Evolutionary conservation across 495 filamentous ascomycete species (phyloP).

Genomic region (Ascobolus immersus): DNA sequence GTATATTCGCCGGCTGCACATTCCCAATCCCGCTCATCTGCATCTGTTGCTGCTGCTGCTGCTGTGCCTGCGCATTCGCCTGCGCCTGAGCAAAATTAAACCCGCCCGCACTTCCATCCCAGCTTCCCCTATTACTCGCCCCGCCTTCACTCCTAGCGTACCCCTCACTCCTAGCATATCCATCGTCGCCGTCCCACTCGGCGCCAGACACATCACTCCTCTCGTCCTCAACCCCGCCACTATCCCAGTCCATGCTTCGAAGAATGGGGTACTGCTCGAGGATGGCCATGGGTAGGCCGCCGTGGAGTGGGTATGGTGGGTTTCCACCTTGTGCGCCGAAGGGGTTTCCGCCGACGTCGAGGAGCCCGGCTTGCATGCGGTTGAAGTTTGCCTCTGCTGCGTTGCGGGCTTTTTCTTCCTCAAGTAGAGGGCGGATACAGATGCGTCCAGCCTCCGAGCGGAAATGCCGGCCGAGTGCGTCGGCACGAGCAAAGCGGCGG

Average conservation of each 20-base stretch:
- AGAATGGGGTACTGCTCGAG: slow-evolving; percentile 79
- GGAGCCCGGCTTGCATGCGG: slow-evolving; percentile 41
- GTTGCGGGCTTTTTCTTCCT: slow-evolving; percentile 65
- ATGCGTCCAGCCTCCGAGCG: slow-evolving; percentile 81
- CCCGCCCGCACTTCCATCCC: too few relatives aligned
- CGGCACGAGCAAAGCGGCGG: slow-evolving; percentile 77
- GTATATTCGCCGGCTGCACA: too few relatives aligned
- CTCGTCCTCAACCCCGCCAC: too few relatives aligned
- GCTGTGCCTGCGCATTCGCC: too few relatives aligned
- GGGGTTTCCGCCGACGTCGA: slow-evolving; percentile 26
- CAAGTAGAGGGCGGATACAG: slow-evolving; percentile 84
- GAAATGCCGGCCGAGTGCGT: slow-evolving; percentile 92
- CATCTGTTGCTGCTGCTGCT: too few relatives aligned
- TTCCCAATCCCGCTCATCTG: too few relatives aligned
- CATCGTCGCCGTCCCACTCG: slow-evolving; percentile 22
- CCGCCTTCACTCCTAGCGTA: too few relatives aligned
- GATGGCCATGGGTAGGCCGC: slow-evolving; percentile 49
- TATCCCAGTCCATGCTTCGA: slow-evolving; percentile 52
- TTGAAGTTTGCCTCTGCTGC: slow-evolving; percentile 11
- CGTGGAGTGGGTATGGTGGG: slow-evolving; percentile 20
- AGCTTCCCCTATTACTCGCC: too few relatives aligned
- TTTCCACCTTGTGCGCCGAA: slow-evolving; percentile 22
- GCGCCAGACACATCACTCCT: slow-evolving; percentile 19
- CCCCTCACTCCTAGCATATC: too few relatives aligned
- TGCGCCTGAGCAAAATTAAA: too few relatives aligned